phyloP scores from a whole-genome alignment of 169 alveolate genomes.

The Plasmodium ovale region DNA sequence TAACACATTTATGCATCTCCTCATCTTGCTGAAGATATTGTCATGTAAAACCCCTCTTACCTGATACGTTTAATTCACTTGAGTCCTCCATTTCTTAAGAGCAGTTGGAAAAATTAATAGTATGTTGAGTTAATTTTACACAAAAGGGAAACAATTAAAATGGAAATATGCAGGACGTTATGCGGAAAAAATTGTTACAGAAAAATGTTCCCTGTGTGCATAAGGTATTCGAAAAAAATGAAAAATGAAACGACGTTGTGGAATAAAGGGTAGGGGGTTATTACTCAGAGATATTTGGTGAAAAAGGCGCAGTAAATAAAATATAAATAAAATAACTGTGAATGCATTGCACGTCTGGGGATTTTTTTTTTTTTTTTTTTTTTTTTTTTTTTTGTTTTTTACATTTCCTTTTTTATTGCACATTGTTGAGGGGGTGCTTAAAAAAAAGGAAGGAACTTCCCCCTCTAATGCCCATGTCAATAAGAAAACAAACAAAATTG shows the following conservation, averaged over 20 bases:
- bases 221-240: not conserved
- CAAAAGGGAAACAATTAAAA: not conserved
- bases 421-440: not conserved
- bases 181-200: not conserved
- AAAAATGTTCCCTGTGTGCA: not conserved
- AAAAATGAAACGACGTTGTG: too few species aligned
- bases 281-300: not conserved
- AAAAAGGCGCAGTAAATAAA: not conserved
- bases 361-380: too few species aligned
- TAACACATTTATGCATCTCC: not conserved
- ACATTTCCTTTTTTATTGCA: not conserved
- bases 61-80: not conserved
- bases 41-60: not conserved
- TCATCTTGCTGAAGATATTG: not conserved
- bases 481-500: too few species aligned
- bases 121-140: not conserved
- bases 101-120: not conserved
- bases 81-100: conserved; percentile 2
- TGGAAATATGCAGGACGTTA: not conserved
- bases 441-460: too few species aligned
- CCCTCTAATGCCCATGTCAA: too few species aligned
- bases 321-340: not conserved
- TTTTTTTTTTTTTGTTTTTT: too few species aligned
- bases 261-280: not conserved
- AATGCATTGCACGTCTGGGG: not conserved